Base-by-base conservation (phyloP, 2,329 filamentous ascomycete species). In the Huntiella abstrusa region DNA sequence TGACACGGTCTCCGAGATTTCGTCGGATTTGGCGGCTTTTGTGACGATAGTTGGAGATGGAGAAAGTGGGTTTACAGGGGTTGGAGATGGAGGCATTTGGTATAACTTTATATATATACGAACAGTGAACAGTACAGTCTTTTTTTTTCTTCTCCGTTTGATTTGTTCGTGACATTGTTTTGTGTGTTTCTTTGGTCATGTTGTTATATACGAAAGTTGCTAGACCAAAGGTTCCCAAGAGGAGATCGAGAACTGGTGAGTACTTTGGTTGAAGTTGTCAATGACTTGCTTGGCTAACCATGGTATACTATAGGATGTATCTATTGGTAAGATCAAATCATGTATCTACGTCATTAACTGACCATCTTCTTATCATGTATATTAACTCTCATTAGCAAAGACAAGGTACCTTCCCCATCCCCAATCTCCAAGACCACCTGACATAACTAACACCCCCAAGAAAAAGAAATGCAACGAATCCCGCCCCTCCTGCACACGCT, bases 401-500 rank as follows among this genome's bases (percentile, higher is more conserved):
- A 51, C 34, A 51, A 50, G 45, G 48, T 50, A 47, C 40, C n/a
- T 13, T 17, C 16, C 12, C 22, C 5, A 42, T n/a, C 5, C 2
- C 3, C 40, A 15, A 33, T 39, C n/a, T 19, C 7, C 35, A 11
- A n/a, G 8, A 42, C 33, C 6, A 4, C 12, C 12, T 39, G 41
- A 51, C 22, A 5, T 10, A 19, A 13, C 12, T 39, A 10, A 33
- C 33, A 13, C 13, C 16, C 6, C 28, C 51, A 50, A 73, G 70
- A 73, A 74, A 56, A 74, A 74, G 56, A 73, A 73, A 58, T 73
- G 70, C 53, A 67, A 73, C 53, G 70, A 73, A 55, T 59, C 56
- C 33, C 65, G 68, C 5, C 70, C 70, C 2, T 59, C 61, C 40
- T 73, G 70, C 53, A 60, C 64, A 16, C 67, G 70, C 36, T 73